Evolutionary conservation across 2,329 filamentous ascomycete genomes (phyloP).

Genomic region (Cordyceps fumosorosea): DNA sequence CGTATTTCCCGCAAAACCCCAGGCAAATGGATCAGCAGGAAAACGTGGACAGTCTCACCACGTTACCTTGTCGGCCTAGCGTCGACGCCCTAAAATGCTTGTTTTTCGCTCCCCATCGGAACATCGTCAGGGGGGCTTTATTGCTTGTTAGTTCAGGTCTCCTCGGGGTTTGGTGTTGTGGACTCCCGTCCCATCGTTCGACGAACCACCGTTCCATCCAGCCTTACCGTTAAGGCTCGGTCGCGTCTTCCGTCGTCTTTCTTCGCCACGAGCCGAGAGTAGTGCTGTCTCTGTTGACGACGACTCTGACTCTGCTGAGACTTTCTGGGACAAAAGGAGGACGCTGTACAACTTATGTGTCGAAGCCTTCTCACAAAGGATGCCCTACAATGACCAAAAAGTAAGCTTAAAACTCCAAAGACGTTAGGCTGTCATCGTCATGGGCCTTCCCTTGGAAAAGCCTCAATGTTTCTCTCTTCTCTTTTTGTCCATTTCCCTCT

Average conservation of each 20-base stretch:
- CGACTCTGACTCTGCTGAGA: too few species aligned
- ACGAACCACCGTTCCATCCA: too few species aligned
- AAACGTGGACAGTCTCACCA: too few species aligned
- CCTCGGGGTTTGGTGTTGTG: not conserved
- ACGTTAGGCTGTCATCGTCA: not conserved
- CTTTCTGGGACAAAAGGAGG: too few species aligned
- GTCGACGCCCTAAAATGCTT: not conserved
- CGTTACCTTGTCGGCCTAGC: not conserved
- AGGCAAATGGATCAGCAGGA: too few species aligned
- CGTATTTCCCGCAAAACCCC: not conserved
- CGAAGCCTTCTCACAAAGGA: not conserved
- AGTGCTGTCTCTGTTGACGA: too few species aligned
- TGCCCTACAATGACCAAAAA: not conserved
- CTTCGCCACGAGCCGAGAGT: too few species aligned
- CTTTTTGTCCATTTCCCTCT: not conserved
- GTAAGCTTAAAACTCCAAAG: not conserved
- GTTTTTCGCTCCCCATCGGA: not conserved
- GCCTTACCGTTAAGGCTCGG: too few species aligned
- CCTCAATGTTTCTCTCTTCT: not conserved
- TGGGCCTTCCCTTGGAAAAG: not conserved
- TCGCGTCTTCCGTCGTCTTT: too few species aligned
- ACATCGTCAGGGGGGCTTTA: not conserved
- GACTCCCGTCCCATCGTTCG: too few species aligned
- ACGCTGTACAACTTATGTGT: too few species aligned
- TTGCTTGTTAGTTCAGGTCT: too few species aligned